A percentile compares a stretch with the other conserved stretches of the same genome.
Conservation (phyloP, 2,329 filamentous ascomycete species). For the Aspergillus eucalypticola region DNA sequence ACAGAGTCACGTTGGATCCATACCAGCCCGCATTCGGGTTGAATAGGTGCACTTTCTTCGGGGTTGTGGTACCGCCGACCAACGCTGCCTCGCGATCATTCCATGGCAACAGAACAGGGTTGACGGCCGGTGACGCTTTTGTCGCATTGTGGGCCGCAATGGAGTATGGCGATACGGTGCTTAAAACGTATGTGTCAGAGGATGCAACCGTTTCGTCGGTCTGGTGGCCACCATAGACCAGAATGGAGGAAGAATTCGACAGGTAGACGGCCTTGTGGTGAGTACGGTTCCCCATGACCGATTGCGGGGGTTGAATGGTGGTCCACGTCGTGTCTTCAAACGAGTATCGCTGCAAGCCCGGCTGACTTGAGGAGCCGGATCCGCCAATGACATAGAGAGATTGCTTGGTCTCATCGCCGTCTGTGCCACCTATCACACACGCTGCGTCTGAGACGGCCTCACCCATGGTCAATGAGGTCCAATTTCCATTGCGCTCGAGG, state of each 20-base stretch:
- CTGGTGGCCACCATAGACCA: conserved; percentile 77
- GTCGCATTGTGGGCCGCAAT: conserved; percentile 61
- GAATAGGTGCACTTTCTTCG: conserved; percentile 73
- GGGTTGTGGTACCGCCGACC: conserved; percentile 69
- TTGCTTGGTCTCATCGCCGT: conserved; percentile 57
- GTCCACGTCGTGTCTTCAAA: conserved; percentile 62
- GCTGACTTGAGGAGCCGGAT: conserved; percentile 60
- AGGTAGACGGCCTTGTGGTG: conserved; percentile 78
- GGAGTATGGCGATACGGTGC: conserved; percentile 63
- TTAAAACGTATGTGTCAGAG: conserved; percentile 73
- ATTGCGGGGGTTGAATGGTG: conserved; percentile 51
- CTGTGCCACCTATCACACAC: conserved; percentile 70
- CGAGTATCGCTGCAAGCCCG: conserved; percentile 71
- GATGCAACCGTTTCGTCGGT: conserved; percentile 61
- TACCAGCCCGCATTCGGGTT: conserved; percentile 64
- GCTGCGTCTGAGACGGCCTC: conserved; percentile 71
- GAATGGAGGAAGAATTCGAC: conserved; percentile 66
- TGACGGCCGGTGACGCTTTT: conserved; percentile 61
- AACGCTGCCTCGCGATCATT: conserved; percentile 69
- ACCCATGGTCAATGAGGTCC: conserved; percentile 67
- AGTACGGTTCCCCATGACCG: conserved; percentile 66
- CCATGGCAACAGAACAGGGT: conserved; percentile 75
- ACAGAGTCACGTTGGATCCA: conserved; percentile 65
- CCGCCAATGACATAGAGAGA: conserved; percentile 84
- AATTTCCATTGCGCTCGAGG: conserved; percentile 68